Conservation (phyloP, 1,284 basidiomycete species). For the Puccinia brachypodii region DNA sequence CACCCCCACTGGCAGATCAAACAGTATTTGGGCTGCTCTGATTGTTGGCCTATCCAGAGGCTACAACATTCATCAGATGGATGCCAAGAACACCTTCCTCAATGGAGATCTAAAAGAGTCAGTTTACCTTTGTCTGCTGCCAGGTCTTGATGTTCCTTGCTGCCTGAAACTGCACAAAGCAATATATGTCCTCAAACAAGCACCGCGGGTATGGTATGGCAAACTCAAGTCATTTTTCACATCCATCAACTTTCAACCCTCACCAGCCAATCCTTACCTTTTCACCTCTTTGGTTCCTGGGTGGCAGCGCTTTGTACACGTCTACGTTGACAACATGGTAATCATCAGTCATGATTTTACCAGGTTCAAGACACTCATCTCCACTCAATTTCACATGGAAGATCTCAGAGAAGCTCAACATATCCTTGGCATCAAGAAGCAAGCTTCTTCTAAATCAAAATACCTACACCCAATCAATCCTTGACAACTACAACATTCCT, state of each 20-base stretch:
- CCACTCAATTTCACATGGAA: neutral
- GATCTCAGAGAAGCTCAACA: neutral
- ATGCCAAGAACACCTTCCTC: no score
- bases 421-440: neutral
- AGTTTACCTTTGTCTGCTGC: neutral
- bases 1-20: neutral
- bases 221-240: neutral
- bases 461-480: neutral
- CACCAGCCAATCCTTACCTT: neutral
- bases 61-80: constrained; percentile 8
- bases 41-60: neutral
- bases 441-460: neutral
- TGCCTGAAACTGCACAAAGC: neutral
- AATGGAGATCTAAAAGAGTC: constrained; percentile 18
- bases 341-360: neutral
- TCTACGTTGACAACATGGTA: neutral
- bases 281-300: neutral
- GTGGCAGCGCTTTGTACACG: neutral
- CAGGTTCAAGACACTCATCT: neutral
- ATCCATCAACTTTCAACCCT: neutral
- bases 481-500: neutral
- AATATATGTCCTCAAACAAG: constrained; percentile 6
- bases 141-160: neutral
- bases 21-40: neutral
- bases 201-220: neutral